phyloP scores from a whole-genome alignment of 192 early-diverging fungal genomes.

The Coemansia biformis region DNA sequence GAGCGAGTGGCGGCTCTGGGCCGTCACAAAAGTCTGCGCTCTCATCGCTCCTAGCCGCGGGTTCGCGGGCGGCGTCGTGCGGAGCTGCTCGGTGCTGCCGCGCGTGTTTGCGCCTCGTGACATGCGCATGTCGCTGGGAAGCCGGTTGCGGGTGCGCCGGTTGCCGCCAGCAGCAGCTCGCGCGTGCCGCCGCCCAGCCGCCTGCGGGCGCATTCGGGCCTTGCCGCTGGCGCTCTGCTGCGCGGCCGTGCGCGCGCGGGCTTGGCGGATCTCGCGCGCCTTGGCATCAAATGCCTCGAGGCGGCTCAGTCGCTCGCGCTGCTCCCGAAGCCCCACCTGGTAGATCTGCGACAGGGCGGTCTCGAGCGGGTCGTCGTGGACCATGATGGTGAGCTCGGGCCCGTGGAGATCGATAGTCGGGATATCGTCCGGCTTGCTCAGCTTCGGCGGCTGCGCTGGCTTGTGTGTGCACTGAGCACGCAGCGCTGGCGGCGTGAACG shows the following conservation, averaged over 20 bases:
- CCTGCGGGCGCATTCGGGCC: too few species aligned
- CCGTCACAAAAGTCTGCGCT: background rate
- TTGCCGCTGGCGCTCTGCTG: background rate
- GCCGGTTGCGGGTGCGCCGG: too few species aligned
- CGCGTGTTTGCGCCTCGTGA: too few species aligned
- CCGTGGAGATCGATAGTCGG: slow-evolving; percentile 45
- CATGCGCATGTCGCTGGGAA: too few species aligned
- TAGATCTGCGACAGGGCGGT: slow-evolving; percentile 50
- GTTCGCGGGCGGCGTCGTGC: slow-evolving; percentile 1
- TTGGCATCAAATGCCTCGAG: slow-evolving; percentile 45
- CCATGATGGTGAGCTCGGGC: slow-evolving; percentile 34
- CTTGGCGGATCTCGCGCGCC: slow-evolving; percentile 30
- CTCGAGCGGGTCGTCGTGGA: slow-evolving; percentile 54
- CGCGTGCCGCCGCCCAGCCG: background rate
- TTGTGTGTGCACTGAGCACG: slow-evolving; percentile 21
- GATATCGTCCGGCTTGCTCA: slow-evolving; percentile 40
- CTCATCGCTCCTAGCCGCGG: background rate
- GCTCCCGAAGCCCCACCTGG: slow-evolving; percentile 45
- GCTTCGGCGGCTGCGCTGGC: slow-evolving; percentile 21
- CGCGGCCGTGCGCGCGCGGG: background rate
- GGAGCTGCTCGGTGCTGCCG: slow-evolving; percentile 4
- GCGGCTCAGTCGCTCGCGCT: slow-evolving; percentile 47
- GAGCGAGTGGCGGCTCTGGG: background rate
- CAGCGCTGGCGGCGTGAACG: slow-evolving; percentile 33
- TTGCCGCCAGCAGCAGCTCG: too few species aligned